These are phyloP conservation scores for Hanseniaspora mollemarum DNA, from an alignment of 805 yeast species.

Conservation along the genomic window DNA sequence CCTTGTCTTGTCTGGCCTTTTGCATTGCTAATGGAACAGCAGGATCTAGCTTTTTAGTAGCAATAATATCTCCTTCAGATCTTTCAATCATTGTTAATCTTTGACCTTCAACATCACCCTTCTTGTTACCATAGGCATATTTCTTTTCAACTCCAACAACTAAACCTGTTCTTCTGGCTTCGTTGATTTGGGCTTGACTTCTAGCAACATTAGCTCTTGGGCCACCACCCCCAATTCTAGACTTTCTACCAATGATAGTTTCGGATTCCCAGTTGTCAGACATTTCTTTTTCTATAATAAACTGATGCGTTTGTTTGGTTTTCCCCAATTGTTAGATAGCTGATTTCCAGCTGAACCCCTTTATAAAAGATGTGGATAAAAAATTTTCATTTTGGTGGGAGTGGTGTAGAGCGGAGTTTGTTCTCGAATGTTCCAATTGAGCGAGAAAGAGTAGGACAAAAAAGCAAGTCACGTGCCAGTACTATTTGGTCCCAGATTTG, in stretches of 20 bases:
- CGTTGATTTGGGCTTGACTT: slow-evolving; percentile 67
- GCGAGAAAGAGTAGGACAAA: background rate
- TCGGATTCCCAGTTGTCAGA: slow-evolving; percentile 80
- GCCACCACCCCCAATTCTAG: slow-evolving; percentile 78
- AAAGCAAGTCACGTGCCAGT: no score
- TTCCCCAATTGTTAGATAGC: no score
- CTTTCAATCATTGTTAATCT: slow-evolving; percentile 86
- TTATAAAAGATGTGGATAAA: background rate
- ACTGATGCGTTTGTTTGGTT: background rate
- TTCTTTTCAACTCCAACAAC: slow-evolving; percentile 90
- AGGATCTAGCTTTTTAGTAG: slow-evolving; percentile 76
- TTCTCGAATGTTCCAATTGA: slow-evolving; percentile 7
- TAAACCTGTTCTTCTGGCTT: slow-evolving; percentile 85
- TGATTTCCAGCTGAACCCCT: no score
- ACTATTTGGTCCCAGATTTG: slow-evolving; percentile 38
- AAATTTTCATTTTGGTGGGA: background rate
- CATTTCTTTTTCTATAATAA: slow-evolving; percentile 24
- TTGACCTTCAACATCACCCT: slow-evolving; percentile 83
- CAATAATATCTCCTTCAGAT: slow-evolving; percentile 73
- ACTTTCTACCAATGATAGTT: slow-evolving; percentile 79
- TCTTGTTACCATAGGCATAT: slow-evolving; percentile 49
- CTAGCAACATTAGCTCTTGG: slow-evolving; percentile 79
- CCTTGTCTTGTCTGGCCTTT: slow-evolving; percentile 76
- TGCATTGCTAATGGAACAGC: slow-evolving; percentile 80
- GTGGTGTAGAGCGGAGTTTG: background rate